Evolutionary conservation across 805 yeast genomes (phyloP).

Genomic region (Phaffomyces opuntiae): DNA sequence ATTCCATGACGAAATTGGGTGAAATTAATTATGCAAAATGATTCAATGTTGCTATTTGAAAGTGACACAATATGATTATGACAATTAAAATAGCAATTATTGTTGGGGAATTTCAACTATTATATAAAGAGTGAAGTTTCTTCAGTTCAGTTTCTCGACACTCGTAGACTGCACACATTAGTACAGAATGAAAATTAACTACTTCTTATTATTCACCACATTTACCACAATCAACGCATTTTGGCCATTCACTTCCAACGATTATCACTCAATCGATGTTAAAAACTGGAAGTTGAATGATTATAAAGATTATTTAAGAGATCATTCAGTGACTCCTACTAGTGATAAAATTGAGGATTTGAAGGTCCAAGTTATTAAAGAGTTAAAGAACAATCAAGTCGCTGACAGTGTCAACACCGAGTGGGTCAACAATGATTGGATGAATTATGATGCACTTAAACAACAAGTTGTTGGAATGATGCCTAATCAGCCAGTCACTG

Average conservation of each 20-base stretch:
- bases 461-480: no score
- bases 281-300: slow-evolving; percentile 29
- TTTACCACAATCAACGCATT: not conserved
- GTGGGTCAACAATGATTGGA: no score
- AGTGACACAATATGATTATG: not conserved
- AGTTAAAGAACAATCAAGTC: not conserved
- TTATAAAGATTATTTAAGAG: slow-evolving; percentile 27
- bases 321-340: slow-evolving; percentile 20
- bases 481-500: not conserved
- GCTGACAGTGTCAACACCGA: no score
- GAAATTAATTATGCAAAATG: no score
- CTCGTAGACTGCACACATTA: no score
- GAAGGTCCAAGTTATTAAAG: slow-evolving; percentile 19
- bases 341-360: slow-evolving; percentile 22
- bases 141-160: not conserved
- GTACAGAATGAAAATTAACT: no score
- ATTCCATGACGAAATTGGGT: not conserved
- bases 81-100: slow-evolving; percentile 8
- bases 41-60: not conserved
- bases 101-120: not conserved
- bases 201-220: not conserved
- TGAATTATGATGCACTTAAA: no score
- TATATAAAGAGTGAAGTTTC: not conserved
- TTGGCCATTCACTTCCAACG: slow-evolving; percentile 2
- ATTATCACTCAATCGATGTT: slow-evolving; percentile 4